A percentile compares a stretch with the other conserved stretches of the same genome.
Evolutionary conservation across 148 eudicot genomes (phyloP).

Genomic region (Vaccinium macrocarpon): DNA sequence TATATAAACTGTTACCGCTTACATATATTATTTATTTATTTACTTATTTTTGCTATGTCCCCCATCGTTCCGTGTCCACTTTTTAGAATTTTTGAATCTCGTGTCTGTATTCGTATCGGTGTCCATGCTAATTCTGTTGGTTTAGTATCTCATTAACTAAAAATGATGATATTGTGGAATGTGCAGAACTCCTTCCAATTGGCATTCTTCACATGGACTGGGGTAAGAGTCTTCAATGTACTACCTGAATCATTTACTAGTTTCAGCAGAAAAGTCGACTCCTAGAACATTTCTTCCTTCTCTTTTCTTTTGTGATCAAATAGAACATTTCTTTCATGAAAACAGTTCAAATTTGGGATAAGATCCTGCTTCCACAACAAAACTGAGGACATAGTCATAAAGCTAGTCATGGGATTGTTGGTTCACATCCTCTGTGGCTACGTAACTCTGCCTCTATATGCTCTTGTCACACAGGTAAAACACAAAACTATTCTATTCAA

Average conservation of each 20-base stretch:
- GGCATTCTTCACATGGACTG: slow-evolving; percentile 43
- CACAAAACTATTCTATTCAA: neutral
- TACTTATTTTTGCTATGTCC: too few relatives aligned
- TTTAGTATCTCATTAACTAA: neutral
- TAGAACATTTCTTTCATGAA: neutral
- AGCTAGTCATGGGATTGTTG: slow-evolving; percentile 24
- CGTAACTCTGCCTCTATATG: slow-evolving; percentile 44
- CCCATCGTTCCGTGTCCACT: too few relatives aligned
- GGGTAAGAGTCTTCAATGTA: slow-evolving; percentile 26
- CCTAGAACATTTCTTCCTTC: neutral
- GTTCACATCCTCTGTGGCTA: slow-evolving; percentile 45
- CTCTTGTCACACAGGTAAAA: slow-evolving; percentile 42
- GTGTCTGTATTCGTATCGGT: too few relatives aligned
- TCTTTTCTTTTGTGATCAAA: neutral
- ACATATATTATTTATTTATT: too few relatives aligned
- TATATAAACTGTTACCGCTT: too few relatives aligned
- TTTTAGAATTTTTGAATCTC: too few relatives aligned
- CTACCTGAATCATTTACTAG: neutral
- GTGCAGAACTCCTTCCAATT: slow-evolving; percentile 46
- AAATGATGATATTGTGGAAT: neutral
- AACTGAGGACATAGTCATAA: slow-evolving; percentile 31
- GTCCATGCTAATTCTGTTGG: neutral
- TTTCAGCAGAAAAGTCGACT: neutral
- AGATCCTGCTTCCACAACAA: slow-evolving; percentile 39
- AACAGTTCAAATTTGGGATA: slow-evolving; percentile 38